A percentile compares a stretch with the other conserved stretches of the same genome.
Evolutionary conservation across 768 basidiomycete genomes (phyloP).

Genomic region (Hydnum rufescens): DNA sequence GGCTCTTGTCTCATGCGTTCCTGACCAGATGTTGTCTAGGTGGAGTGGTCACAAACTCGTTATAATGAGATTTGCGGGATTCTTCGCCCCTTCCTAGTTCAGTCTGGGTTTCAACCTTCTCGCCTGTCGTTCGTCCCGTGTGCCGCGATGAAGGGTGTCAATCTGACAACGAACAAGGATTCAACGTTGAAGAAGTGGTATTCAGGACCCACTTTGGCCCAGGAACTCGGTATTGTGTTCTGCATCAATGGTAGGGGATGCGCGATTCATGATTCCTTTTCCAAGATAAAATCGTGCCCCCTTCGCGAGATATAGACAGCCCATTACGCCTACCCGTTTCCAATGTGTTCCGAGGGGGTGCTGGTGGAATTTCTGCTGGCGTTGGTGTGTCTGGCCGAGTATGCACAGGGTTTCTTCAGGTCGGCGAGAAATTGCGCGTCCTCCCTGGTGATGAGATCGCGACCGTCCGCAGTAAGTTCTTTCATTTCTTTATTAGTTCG

Average conservation of each 20-base stretch:
- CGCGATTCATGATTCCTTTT: background rate
- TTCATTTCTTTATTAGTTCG: background rate
- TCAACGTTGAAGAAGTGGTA: constrained; percentile 52
- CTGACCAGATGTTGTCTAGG: constrained; percentile 26
- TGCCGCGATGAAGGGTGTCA: constrained; percentile 77
- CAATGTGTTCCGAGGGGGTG: constrained; percentile 82
- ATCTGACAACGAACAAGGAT: constrained; percentile 38
- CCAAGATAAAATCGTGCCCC: constrained; percentile 64
- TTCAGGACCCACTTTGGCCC: constrained; percentile 62
- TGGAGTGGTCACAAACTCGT: constrained; percentile 65
- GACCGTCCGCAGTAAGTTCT: constrained; percentile 35
- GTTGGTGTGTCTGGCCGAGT: constrained; percentile 67
- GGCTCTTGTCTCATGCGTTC: background rate
- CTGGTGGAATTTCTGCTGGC: constrained; percentile 31
- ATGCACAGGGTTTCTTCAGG: constrained; percentile 75
- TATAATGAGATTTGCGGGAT: constrained; percentile 67
- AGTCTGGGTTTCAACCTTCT: constrained; percentile 65
- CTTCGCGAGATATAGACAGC: constrained; percentile 49
- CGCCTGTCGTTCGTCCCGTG: constrained; percentile 79
- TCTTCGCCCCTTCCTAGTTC: constrained; percentile 61
- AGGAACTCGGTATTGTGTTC: constrained; percentile 45
- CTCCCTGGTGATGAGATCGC: constrained; percentile 85
- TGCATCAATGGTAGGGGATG: background rate
- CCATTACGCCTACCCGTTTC: constrained; percentile 78
- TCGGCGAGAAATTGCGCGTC: constrained; percentile 71